These are phyloP conservation scores for Komagataella kurtzmanii DNA, from an alignment of 805 yeast species.

Conservation along the genomic window DNA sequence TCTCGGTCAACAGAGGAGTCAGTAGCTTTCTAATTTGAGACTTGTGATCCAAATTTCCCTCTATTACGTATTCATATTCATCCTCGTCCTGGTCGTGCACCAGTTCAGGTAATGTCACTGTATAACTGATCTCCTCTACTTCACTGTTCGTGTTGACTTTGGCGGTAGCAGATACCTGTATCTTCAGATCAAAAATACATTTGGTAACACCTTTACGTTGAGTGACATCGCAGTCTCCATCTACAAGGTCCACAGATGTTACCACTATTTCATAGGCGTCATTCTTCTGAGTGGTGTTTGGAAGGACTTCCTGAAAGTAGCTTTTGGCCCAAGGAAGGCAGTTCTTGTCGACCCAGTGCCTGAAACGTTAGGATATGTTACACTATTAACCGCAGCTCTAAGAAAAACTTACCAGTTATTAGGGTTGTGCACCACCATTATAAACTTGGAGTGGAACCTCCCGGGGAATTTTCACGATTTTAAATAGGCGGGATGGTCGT, in stretches of 20 bases:
- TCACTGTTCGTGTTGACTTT: constrained; percentile 14
- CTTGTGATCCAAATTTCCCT: constrained; percentile 23
- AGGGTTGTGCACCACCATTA: constrained; percentile 91
- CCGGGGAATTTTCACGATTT: not conserved
- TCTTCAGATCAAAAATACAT: constrained; percentile 56
- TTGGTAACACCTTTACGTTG: constrained; percentile 74
- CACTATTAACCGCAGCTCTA: not conserved
- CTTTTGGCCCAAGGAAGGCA: constrained; percentile 83
- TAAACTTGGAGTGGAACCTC: constrained; percentile 2
- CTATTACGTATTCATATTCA: constrained; percentile 39
- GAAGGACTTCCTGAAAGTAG: constrained; percentile 54
- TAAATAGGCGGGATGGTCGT: not conserved
- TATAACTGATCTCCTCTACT: constrained; percentile 24
- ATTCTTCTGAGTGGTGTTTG: constrained; percentile 27
- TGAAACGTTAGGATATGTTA: not conserved
- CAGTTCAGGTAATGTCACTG: constrained; percentile 47
- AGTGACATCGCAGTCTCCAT: constrained; percentile 74
- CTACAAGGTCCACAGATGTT: constrained; percentile 22
- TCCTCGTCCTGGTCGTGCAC: constrained; percentile 67
- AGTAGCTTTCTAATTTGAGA: constrained; percentile 27
- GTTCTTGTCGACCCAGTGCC: constrained; percentile 98
- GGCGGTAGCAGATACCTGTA: constrained; percentile 30
- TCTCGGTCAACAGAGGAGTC: constrained; percentile 34
- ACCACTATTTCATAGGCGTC: constrained; percentile 21
- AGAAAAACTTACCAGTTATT: constrained; percentile 50